Base-by-base conservation (phyloP, 129 eudicot species). In the Solidago caesia region DNA sequence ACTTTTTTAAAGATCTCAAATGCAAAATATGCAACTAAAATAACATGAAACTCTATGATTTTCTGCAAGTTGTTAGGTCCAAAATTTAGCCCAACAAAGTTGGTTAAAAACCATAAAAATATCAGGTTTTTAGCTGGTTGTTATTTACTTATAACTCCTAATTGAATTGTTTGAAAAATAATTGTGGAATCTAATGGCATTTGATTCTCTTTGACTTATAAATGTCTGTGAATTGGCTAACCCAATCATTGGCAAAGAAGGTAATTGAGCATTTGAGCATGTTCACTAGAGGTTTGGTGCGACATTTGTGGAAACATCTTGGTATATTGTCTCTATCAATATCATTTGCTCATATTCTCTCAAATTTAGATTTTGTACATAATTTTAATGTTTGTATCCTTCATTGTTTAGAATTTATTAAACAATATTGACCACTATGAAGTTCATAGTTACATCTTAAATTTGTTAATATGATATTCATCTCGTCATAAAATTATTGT, bases 291-390 rank as follows among this genome's bases (percentile, higher is more conserved):
- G 41, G 75, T 56, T 68, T 68, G 15, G 66, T 58, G 81, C 63
- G 70, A 75, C 75, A 77, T 77, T 69, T 69, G 39, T 61, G 76
- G 70, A 69, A 58, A 68, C 62, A 68, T 11, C n/a, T 46, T 77
- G 75, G 41, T 58, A 68, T 15, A 47, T 58, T 77, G 64, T 77
- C 70, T 69, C 75, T 33, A 69, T 77, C 75, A 59, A 59, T 14
- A 39, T 16, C 39, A 14, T 26, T 68, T 33, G 42, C 7, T 45
- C 26, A 13, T 68, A 12, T 61, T 61, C 67, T 61, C 13, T n/a
- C 64, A 58, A 52, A 52, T 1, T 2, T 52, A 52, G n/a, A 4
- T 58, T 58, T 58, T 8, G 5, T 10, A 62, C 5, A 27, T 29
- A 33, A 33, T 3, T 33, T 33, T 33, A 33, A 33, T 33, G 39